Conservation (phyloP, 768 basidiomycete species). For the Hygrocybe coccinea region DNA sequence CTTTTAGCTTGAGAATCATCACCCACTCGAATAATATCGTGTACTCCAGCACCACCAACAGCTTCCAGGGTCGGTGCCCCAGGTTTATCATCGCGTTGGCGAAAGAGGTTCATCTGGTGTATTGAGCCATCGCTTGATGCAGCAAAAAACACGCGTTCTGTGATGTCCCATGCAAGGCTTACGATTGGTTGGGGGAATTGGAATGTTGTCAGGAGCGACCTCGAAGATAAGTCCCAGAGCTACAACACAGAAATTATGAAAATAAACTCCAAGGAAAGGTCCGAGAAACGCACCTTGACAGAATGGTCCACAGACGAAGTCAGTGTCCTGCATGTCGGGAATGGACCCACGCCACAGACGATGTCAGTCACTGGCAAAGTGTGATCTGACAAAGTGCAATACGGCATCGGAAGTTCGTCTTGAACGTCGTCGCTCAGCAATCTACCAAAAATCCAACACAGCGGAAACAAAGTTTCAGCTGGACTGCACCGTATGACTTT, state of each 20-base stretch:
- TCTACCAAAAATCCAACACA: conserved; percentile 38
- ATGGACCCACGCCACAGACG: conserved; percentile 70
- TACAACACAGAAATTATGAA: conserved; percentile 24
- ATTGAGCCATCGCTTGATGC: conserved; percentile 69
- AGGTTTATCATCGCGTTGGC: conserved; percentile 51
- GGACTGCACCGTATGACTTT: conserved; percentile 8
- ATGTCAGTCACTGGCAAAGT: conserved; percentile 86
- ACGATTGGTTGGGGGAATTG: conserved; percentile 75
- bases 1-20: conserved; percentile 46
- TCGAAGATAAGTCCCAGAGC: conserved; percentile 79
- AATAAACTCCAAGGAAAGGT: not conserved
- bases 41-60: conserved; percentile 66
- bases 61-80: conserved; percentile 57
- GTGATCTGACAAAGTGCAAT: conserved; percentile 82
- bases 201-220: conserved; percentile 78
- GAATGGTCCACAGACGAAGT: conserved; percentile 86
- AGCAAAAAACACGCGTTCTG: conserved; percentile 86
- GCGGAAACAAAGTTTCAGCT: conserved; percentile 12
- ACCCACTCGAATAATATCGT: conserved; percentile 66
- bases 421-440: conserved; percentile 71
- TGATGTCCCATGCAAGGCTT: conserved; percentile 70
- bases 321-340: conserved; percentile 71
- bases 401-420: conserved; percentile 70
- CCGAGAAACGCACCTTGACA: conserved; percentile 61
- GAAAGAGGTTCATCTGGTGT: conserved; percentile 76